Base-by-base conservation (phyloP, 139 green algal genomes). In the Ettlia oleoabundans region DNA sequence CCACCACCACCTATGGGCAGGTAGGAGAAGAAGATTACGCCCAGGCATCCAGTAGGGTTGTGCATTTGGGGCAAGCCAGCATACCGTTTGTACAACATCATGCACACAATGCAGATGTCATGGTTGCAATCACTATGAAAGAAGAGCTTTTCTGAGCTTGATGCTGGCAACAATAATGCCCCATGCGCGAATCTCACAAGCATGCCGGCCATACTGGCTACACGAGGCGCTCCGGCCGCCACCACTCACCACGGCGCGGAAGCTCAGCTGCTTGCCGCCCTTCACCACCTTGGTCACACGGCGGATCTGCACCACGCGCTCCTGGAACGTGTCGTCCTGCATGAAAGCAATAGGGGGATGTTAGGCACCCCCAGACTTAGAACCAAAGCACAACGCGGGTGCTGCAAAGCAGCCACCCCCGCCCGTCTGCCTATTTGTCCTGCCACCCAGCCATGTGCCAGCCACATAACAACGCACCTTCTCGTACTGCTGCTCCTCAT, bases 221-320 rank as follows among this genome's bases (percentile, higher is more conserved):
- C 18, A 4, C 32, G n/a, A 41, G 63, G n/a, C 9, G 22, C 47
- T 58, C 10, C 15, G 13, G 13, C 47, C 15, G 47, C 47, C 47
- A 58, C 47, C 13, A 58, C 84, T 78, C 78, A 88, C 86, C 55
- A 87, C 81, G n/a, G 82, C 86, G 62, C 88, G 76, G 94, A 99
- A 99, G 79, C 88, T 87, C 82, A 98, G 92, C 82, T 97, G 89
- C 88, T 98, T 98, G 84, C 96, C 96, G 51, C 93, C 94, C 85
- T 97, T 97, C 9, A 95, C 88, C 65, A 98, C 95, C 93, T 99
- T 99, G 79, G 94, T 98, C 5, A 99, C 96, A 28, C 96, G 91
- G 5, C 64, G 85, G 28, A 99, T 68, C 73, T 80, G 88, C 51
- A 96, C 82, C 30, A 93, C 87, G 22, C 88, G 84, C 78, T 93